phyloP scores from a whole-genome alignment of 352 stramenopile species.

The Blastocystis sp. region DNA sequence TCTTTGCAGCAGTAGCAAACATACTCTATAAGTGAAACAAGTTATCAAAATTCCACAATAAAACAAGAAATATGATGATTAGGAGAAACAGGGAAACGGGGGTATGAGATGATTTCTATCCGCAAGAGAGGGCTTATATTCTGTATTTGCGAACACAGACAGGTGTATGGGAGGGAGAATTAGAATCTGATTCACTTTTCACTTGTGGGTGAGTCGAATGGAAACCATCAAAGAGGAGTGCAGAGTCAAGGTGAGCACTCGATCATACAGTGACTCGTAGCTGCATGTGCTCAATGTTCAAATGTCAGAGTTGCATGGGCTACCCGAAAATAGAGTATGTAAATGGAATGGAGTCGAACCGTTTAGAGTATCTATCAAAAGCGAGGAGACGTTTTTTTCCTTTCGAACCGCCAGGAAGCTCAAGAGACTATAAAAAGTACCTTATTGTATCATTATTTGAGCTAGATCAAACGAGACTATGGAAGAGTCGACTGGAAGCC shows the following conservation, averaged over 20 bases:
- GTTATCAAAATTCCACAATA: background rate
- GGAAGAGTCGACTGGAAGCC: background rate
- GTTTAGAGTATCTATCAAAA: background rate
- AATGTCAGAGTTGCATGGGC: background rate
- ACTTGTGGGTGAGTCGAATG: background rate
- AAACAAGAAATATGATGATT: background rate
- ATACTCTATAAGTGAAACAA: background rate
- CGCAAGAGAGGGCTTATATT: background rate
- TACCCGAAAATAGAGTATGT: background rate
- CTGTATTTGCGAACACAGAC: background rate
- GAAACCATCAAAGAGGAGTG: background rate
- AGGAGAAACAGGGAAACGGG: background rate
- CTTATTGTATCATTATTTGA: background rate
- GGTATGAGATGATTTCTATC: background rate
- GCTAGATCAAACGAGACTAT: background rate
- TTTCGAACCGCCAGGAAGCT: background rate
- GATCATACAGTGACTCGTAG: background rate
- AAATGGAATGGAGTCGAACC: background rate
- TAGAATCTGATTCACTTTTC: background rate
- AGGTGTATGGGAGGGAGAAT: background rate
- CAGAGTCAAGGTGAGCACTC: background rate
- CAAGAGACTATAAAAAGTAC: background rate
- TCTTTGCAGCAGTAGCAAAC: slow-evolving; percentile 39
- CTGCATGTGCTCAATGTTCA: slow-evolving; percentile 10
- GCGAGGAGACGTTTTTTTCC: background rate